phyloP scores from a whole-genome alignment of 2,329 filamentous ascomycete species.

The Thermothelomyces thermophilus region DNA sequence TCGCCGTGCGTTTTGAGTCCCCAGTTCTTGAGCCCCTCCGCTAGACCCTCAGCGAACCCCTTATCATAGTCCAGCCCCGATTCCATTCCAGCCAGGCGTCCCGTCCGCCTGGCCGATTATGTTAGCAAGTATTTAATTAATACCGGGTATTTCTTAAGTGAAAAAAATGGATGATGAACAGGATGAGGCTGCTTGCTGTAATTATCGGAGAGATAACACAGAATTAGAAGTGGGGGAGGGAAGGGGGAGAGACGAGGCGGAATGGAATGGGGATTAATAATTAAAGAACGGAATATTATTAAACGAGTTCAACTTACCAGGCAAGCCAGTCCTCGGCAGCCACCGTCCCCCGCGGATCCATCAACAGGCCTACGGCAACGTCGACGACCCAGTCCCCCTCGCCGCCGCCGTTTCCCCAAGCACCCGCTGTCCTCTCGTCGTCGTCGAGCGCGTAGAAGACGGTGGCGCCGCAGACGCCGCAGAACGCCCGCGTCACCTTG shows the following conservation, averaged over 20 bases:
- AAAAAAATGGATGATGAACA: too few species aligned
- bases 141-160: too few species aligned
- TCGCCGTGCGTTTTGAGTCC: slow-evolving; percentile 32
- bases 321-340: slow-evolving; percentile 41
- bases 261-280: too few species aligned
- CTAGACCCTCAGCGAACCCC: slow-evolving; percentile 31
- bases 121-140: too few species aligned
- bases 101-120: slow-evolving; percentile 28
- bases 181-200: too few species aligned
- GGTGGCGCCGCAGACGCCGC: slow-evolving; percentile 41
- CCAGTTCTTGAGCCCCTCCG: slow-evolving; percentile 35
- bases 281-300: too few species aligned
- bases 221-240: too few species aligned
- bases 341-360: slow-evolving; percentile 37
- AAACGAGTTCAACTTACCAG: slow-evolving; percentile 25
- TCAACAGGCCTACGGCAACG: slow-evolving; percentile 38
- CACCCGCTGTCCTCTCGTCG: slow-evolving; percentile 18
- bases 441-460: slow-evolving; percentile 32
- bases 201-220: too few species aligned
- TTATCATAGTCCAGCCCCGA: slow-evolving; percentile 34
- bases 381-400: slow-evolving; percentile 35
- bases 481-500: slow-evolving; percentile 38
- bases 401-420: slow-evolving; percentile 19
- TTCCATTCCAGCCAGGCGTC: slow-evolving; percentile 29
- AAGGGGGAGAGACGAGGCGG: too few species aligned